These are phyloP conservation scores for Bacidia rubella DNA, from an alignment of 495 filamentous ascomycete genomes.

Conservation along the genomic window DNA sequence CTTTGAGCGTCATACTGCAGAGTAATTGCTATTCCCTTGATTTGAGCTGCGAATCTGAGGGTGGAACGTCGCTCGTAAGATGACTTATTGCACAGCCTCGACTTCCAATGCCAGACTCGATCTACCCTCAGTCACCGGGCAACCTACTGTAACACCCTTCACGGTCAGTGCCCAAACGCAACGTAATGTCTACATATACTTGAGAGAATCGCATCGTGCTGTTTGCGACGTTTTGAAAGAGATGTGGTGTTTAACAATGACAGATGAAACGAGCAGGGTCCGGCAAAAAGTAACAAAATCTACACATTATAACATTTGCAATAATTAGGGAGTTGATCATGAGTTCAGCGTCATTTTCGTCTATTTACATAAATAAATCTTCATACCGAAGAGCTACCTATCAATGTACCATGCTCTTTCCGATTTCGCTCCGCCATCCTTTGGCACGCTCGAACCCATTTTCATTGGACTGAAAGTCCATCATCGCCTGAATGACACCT, in stretches of 20 bases:
- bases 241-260: not conserved
- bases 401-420: constrained; percentile 56
- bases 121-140: not conserved
- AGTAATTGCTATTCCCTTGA: not conserved
- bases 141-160: not conserved
- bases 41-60: too few relatives aligned
- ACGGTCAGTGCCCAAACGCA: not conserved
- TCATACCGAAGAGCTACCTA: too few relatives aligned
- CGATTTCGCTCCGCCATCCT: constrained; percentile 86
- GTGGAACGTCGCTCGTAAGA: too few relatives aligned
- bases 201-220: too few relatives aligned
- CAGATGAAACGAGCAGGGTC: too few relatives aligned
- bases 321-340: too few relatives aligned
- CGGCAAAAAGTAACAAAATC: too few relatives aligned
- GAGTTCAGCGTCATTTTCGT: too few relatives aligned
- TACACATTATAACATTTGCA: too few relatives aligned
- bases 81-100: not conserved
- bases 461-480: constrained; percentile 67
- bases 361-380: too few relatives aligned
- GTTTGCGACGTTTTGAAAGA: not conserved
- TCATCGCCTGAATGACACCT: constrained; percentile 79
- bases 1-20: constrained; percentile 52
- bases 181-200: not conserved
- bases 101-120: not conserved
- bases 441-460: constrained; percentile 87